Evolutionary conservation across 2,329 filamentous ascomycete species (phyloP), one percentile per base, ranked within the genome.

Genomic region (Exophiala sp.): DNA sequence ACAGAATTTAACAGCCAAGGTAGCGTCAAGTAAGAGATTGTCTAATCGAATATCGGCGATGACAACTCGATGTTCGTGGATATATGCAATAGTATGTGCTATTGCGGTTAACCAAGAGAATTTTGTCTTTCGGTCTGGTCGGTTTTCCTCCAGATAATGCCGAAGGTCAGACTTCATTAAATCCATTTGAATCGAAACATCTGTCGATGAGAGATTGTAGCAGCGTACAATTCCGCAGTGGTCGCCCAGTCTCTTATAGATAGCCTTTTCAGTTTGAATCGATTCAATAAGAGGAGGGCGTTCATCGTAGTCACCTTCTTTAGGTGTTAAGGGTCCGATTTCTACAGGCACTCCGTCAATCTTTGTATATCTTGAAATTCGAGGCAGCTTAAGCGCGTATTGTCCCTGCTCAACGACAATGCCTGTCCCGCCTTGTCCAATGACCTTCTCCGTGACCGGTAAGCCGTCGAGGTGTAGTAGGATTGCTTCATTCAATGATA

Each of bases 1-100:
- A 40, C 57, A 61, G 13, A 66, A 40, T 48, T 63, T 64, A 22
- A 67, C 27, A 2, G 53, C 58, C 13, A 65, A 32, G 53, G 63
- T 47, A 10, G 56, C 41, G 46, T 52, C 48, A 22, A 39, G 22
- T 14, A 47, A 16, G 8, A 47, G 13, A 8, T 47, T 47, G 24
- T 47, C 44, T 30, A 39, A 40, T 3, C 44, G 44, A n/a, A 47
- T 47, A 21, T 47, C 44, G 32, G 44, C 32, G 18, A 47, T 29
- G 6, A 47, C 18, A 9, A 41, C 21, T 7, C 38, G 38, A 6
- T n/a, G 38, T 3, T 41, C 38, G 19, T 41, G 38, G 38, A 41
- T 41, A 29, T 51, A 30, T 23, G 24, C 38, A 2, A 58, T 18
- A 32, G 46, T 45, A 32, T 45, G 45, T 11, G 48, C 44, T 27